Conservation (phyloP, 1,284 basidiomycete genomes). For the Trichosporon sp. region DNA sequence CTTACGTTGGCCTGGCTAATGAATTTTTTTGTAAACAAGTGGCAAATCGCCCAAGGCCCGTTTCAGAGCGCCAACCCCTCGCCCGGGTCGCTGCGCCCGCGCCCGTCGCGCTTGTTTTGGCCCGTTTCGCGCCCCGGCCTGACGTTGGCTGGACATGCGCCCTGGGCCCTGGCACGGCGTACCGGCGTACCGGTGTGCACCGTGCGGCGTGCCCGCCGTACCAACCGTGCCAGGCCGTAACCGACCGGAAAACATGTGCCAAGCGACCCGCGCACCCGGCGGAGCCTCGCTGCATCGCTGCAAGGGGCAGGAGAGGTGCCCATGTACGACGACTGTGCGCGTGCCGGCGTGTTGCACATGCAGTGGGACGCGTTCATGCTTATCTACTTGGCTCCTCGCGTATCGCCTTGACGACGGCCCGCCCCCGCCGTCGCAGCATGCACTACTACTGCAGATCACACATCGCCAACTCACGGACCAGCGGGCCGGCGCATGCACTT, state of each 20-base stretch:
- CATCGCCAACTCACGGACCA: neutral
- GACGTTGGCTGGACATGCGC: no score
- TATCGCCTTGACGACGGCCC: neutral
- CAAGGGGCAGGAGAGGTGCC: neutral
- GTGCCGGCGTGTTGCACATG: neutral
- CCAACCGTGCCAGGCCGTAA: neutral
- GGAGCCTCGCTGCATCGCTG: neutral
- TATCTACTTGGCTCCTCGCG: neutral
- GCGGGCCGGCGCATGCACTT: neutral
- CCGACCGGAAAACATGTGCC: neutral
- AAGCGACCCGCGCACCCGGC: neutral
- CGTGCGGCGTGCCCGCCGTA: neutral
- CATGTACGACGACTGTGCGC: neutral
- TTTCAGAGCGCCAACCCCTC: neutral
- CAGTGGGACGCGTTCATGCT: neutral
- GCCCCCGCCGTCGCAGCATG: no score
- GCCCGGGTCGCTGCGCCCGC: neutral
- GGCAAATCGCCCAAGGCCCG: neutral
- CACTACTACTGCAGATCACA: neutral
- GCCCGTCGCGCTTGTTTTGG: neutral
- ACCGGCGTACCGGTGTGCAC: neutral
- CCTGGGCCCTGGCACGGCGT: no score
- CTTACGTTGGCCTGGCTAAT: neutral
- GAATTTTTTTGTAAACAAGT: neutral
- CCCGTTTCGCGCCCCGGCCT: neutral